Percentiles rank a stretch among this genome's conserved stretches.
Conservation (phyloP, 2,329 filamentous ascomycete genomes). For the Exophiala dermatitidis region DNA sequence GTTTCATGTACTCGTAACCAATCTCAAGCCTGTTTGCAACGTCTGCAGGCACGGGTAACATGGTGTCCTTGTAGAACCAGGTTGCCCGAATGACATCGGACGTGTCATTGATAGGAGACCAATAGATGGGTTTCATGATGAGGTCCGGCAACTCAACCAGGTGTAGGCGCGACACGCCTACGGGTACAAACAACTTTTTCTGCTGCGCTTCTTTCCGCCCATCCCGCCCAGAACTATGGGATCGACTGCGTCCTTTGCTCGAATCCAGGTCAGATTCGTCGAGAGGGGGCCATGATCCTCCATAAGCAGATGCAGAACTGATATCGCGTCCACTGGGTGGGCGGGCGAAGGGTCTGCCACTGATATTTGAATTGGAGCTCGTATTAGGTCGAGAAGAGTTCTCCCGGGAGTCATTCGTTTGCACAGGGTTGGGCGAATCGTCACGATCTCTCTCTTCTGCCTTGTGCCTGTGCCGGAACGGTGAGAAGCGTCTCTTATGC, state of each 20-base stretch:
- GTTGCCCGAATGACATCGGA: slow-evolving; percentile 76
- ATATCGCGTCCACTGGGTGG: slow-evolving; percentile 30
- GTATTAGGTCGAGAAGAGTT: slow-evolving; percentile 1
- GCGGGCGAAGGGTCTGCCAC: slow-evolving; percentile 44
- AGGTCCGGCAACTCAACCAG: slow-evolving; percentile 74
- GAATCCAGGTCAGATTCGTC: slow-evolving; percentile 12
- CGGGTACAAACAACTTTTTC: slow-evolving; percentile 57
- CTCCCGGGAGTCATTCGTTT: background rate
- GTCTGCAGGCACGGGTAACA: slow-evolving; percentile 76
- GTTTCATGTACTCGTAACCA: slow-evolving; percentile 78
- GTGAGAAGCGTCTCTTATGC: slow-evolving; percentile 33
- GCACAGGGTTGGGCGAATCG: slow-evolving; percentile 22
- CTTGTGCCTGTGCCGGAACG: slow-evolving; percentile 28
- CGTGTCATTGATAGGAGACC: slow-evolving; percentile 87
- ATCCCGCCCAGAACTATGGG: slow-evolving; percentile 6
- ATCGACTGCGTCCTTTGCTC: slow-evolving; percentile 15
- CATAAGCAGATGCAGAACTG: slow-evolving; percentile 10
- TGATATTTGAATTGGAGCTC: slow-evolving; percentile 34
- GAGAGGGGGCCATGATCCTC: slow-evolving; percentile 3
- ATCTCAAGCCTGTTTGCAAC: slow-evolving; percentile 88
- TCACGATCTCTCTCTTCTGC: slow-evolving; percentile 30
- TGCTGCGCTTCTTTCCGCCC: slow-evolving; percentile 26
- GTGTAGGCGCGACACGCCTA: slow-evolving; percentile 84
- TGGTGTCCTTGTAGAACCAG: slow-evolving; percentile 96
- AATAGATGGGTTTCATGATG: slow-evolving; percentile 95